Evolutionary conservation across 768 basidiomycete genomes (phyloP), one percentile per base, ranked within the genome.

Genomic region (Xerocomus potaroensis): DNA sequence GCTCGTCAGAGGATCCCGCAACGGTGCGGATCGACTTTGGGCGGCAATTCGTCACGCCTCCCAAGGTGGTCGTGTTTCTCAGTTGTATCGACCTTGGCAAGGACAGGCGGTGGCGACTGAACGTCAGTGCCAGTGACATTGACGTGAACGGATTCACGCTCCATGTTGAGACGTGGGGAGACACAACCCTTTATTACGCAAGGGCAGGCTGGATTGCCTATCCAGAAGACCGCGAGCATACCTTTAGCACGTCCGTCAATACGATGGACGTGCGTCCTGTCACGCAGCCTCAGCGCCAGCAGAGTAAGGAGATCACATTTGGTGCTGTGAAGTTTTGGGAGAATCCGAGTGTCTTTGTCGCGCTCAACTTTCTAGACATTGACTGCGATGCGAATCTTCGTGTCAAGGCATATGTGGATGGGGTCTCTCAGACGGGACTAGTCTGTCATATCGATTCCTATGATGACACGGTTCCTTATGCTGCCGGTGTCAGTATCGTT

Each of bases 191-290:
- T 6, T 6, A 45, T 10, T 5, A 4, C 1, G 53, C 34, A 1
- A 14, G 19, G 11, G 54, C 48, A 6, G 43, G 50, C 10, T 56
- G 57, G 57, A 44, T 59, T 14, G 57, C 58, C 10, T 53, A 56
- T 34, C 57, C 57, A 19, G 47, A 49, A 15, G 57, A 58, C 23
- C 54, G 57, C 23, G 23, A 43, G n/a, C 45, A 50, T 16, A 56
- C 53, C 18, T 59, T 48, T 22, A 48, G 49, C 32, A 48, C 43
- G 3, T 47, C 57, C 3, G 16, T 59, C 44, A 37, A 41, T 8
- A 59, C 57, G 19, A 8, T 34, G 41, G 50, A 36, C 9, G 1
- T 38, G 9, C 45, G 49, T n/a, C 19, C 31, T 7, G n/a, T 23
- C 16, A 33, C 16, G 18, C 18, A 43, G n/a, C 50, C 53, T 2